Evolutionary conservation across 2,329 filamentous ascomycete species (phyloP), one percentile per base, ranked within the genome.

Genomic region (Pseudocercospora crystallina): DNA sequence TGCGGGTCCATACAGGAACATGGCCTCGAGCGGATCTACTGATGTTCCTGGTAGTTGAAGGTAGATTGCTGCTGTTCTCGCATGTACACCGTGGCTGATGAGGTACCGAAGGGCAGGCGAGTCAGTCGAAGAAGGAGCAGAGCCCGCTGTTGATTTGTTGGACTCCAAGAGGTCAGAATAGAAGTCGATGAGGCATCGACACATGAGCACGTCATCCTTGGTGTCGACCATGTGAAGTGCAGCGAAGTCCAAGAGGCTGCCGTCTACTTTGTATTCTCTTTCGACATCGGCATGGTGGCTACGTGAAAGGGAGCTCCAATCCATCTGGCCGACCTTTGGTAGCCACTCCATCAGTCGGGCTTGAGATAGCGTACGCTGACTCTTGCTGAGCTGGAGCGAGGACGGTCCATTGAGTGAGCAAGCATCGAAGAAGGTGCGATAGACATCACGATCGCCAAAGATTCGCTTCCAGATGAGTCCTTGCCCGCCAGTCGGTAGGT

Each of bases 381-480:
- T 73, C 58, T 76, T 79, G 56, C 69, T 75, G 12, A 79, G 61
- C 43, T 68, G 65, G 26, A 73, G 59, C 3, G 61, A 61, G 29
- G 67, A 56, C n/a, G 67, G 66, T 38, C 64, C 57, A 8, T 68
- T 67, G 36, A 77, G 66, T 54, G 76, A 79, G 60, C 78, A 83
- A 44, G 77, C 71, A 29, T 76, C 74, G 66, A 82, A 85, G 30
- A 85, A 70, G 7, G 77, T 69, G 1, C 71, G 71, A 58, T 83
- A 83, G 5, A 85, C 75, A 60, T 83, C 76, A 51, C 73, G 76
- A 56, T 85, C 83, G 2, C 75, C 74, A 59, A 86, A 85, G 1
- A 85, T 58, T 13, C 83, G 77, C 61, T 81, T 78, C 82, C 82
- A 85, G 61, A 86, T 72, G 1, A 83, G 67, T 0, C 77, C 78